Conservation (phyloP, 2,329 filamentous ascomycete genomes). For the Alternaria atra region DNA sequence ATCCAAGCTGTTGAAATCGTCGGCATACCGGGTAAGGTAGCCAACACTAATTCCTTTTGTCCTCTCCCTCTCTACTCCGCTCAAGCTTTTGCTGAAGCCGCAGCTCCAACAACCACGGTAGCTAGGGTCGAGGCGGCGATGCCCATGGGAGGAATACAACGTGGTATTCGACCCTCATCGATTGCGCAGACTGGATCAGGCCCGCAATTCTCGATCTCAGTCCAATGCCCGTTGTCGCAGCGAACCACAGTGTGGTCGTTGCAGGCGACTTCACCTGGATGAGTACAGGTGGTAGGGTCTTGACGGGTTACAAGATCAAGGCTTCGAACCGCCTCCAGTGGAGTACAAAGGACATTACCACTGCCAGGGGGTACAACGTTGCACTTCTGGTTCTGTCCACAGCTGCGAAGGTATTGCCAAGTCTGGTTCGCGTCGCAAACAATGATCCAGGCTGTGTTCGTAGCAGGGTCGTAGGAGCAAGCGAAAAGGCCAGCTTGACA, state of each 20-base stretch:
- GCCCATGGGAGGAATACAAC: too few relatives aligned
- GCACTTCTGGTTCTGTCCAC: not conserved
- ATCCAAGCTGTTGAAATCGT: not conserved
- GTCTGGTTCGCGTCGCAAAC: not conserved
- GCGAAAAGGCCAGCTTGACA: slow-evolving; percentile 1
- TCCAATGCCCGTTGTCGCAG: too few relatives aligned
- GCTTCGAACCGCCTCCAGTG: not conserved
- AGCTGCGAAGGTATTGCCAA: too few relatives aligned
- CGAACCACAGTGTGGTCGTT: too few relatives aligned
- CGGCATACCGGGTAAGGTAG: not conserved
- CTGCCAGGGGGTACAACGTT: not conserved
- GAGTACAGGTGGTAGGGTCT: too few relatives aligned
- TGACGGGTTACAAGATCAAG: too few relatives aligned
- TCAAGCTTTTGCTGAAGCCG: slow-evolving; percentile 3
- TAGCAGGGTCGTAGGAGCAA: not conserved
- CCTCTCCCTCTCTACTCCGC: not conserved
- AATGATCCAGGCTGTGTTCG: not conserved
- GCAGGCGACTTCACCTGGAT: too few relatives aligned
- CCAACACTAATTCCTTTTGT: not conserved
- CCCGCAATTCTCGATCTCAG: too few relatives aligned
- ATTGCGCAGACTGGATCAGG: too few relatives aligned
- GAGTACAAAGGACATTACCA: not conserved
- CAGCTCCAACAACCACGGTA: not conserved
- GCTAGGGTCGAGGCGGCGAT: not conserved
- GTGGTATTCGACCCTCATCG: too few relatives aligned